Conservation (phyloP, 176 grass and related monocot genomes). For the Oropetium thomaeum region DNA sequence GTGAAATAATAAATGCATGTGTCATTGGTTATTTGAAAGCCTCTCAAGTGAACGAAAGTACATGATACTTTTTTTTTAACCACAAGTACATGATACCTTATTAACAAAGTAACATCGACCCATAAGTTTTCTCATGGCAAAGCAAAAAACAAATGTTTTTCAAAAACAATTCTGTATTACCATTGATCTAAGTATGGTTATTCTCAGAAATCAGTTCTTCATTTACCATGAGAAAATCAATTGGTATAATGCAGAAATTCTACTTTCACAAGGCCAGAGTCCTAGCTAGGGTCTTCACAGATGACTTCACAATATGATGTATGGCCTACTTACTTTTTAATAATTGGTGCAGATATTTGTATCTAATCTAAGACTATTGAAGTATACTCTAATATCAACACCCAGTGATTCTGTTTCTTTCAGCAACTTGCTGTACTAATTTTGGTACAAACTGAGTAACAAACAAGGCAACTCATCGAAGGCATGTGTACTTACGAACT, state of each 20-base stretch:
- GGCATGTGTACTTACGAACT: slow-evolving; percentile 21
- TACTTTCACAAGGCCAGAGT: not conserved
- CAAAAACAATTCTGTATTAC: too few species aligned
- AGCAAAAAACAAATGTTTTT: too few species aligned
- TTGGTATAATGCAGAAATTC: not conserved
- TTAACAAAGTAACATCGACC: too few species aligned
- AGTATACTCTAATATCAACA: not conserved
- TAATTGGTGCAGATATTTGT: not conserved
- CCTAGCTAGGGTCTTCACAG: not conserved
- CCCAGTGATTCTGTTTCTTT: not conserved
- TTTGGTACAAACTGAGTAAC: not conserved
- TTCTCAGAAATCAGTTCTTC: not conserved
- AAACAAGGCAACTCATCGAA: not conserved
- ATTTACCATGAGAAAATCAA: not conserved
- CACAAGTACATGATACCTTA: too few species aligned
- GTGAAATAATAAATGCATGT: too few species aligned
- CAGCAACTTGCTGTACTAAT: not conserved
- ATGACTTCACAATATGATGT: not conserved
- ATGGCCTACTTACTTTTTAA: not conserved
- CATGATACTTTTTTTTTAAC: too few species aligned
- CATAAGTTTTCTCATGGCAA: too few species aligned
- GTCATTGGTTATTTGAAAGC: too few species aligned
- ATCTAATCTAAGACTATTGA: not conserved
- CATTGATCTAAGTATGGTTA: not conserved
- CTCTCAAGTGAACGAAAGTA: too few species aligned